Percentiles rank a stretch among this genome's conserved stretches.
Evolutionary conservation across 805 yeast genomes (phyloP).

Genomic region (Nakazawaea peltata): DNA sequence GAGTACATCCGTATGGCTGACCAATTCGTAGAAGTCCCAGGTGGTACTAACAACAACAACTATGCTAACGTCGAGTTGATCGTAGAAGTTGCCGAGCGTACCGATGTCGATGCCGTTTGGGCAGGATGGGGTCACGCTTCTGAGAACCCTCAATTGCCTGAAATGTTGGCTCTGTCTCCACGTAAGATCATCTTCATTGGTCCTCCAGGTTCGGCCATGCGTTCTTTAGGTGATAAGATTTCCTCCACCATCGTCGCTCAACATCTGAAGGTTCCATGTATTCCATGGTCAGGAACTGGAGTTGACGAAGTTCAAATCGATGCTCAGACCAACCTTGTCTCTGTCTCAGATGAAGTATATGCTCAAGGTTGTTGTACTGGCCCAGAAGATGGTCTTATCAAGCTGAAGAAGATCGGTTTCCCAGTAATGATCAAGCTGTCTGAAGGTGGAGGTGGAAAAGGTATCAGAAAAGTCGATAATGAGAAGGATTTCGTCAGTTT

Average conservation of each 20-base stretch:
- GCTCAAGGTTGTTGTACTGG: constrained; percentile 79
- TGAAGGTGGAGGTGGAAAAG: constrained; percentile 99
- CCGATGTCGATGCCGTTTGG: constrained; percentile 98
- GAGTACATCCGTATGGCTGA: constrained; percentile 99
- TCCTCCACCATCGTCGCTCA: constrained; percentile 98
- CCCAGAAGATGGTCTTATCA: constrained; percentile 83
- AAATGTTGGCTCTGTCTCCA: constrained; percentile 86
- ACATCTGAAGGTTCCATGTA: constrained; percentile 97
- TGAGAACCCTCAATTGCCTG: constrained; percentile 95
- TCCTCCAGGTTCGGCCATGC: constrained; percentile 99
- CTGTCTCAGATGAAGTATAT: constrained; percentile 80
- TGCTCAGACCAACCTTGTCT: constrained; percentile 64
- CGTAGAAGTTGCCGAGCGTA: constrained; percentile 95
- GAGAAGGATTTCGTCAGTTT: constrained; percentile 70
- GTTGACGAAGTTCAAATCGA: constrained; percentile 77
- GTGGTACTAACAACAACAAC: constrained; percentile 98
- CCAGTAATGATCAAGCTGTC: constrained; percentile 99
- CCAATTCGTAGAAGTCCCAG: constrained; percentile 96
- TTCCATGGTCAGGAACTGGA: constrained; percentile 99
- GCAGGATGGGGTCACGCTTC: constrained; percentile 99
- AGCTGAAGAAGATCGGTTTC: constrained; percentile 86
- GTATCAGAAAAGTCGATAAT: constrained; percentile 90
- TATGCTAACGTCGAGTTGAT: constrained; percentile 97
- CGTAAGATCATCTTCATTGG: constrained; percentile 91
- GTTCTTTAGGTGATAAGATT: constrained; percentile 98